Percentiles rank a stretch among this genome's conserved stretches.
Conservation (phyloP, 2,329 filamentous ascomycete genomes). For the Alternaria arborescens region DNA sequence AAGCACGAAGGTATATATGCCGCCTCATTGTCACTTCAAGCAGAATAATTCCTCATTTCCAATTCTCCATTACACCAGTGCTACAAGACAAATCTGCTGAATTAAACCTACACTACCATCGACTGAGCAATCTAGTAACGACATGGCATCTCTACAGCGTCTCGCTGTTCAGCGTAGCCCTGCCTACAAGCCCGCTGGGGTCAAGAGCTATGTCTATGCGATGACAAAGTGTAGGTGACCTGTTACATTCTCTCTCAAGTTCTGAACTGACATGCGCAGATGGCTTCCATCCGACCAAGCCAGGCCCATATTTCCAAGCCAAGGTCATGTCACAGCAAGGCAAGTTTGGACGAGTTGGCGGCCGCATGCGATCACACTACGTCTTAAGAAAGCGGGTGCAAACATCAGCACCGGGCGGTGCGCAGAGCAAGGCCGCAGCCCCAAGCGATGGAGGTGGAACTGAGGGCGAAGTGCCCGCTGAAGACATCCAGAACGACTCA, state of each 20-base stretch:
- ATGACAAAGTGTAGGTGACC: conserved; percentile 26
- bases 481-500: conserved; percentile 37
- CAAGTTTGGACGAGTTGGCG: conserved; percentile 32
- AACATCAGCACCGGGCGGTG: conserved; percentile 1
- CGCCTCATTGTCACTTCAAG: not conserved
- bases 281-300: conserved; percentile 37
- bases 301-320: conserved; percentile 34
- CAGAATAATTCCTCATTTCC: not conserved
- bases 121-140: not conserved
- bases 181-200: conserved; percentile 30
- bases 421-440: conserved; percentile 9
- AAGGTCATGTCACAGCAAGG: conserved; percentile 31
- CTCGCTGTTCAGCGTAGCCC: conserved; percentile 27
- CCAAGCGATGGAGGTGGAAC: not conserved
- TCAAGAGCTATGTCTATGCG: conserved; percentile 27
- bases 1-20: not conserved
- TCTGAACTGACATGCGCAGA: conserved; percentile 15
- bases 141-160: conserved; percentile 28
- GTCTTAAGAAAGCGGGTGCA: conserved; percentile 26
- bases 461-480: conserved; percentile 29
- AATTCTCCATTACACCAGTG: not conserved
- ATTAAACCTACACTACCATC: not conserved
- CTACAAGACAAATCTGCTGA: not conserved
- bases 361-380: conserved; percentile 33
- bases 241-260: not conserved